Conservation (phyloP, 495 filamentous ascomycete genomes). For the Tuber melanosporum region DNA sequence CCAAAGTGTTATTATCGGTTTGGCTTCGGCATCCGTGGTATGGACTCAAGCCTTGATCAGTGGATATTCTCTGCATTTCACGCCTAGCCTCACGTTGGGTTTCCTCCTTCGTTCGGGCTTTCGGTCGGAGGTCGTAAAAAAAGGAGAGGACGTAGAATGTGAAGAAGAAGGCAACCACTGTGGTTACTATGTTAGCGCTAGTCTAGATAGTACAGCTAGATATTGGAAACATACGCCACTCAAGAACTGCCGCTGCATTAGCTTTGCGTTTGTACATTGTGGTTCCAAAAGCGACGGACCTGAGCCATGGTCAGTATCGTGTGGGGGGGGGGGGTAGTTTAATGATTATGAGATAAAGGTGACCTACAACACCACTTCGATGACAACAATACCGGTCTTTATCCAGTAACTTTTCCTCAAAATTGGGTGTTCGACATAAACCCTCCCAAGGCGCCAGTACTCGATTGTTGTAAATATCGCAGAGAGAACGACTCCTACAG, state of each 20-base stretch:
- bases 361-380: slow-evolving; percentile 60
- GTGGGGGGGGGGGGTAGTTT: no score
- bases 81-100: slow-evolving; percentile 31
- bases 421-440: slow-evolving; percentile 51
- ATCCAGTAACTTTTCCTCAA: slow-evolving; percentile 72
- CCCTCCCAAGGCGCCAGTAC: slow-evolving; percentile 71
- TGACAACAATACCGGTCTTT: slow-evolving; percentile 71
- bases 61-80: slow-evolving; percentile 11
- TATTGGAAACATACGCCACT: slow-evolving; percentile 55
- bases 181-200: background rate
- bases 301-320: slow-evolving; percentile 6
- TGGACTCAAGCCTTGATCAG: background rate
- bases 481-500: slow-evolving; percentile 32
- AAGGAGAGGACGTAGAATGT: slow-evolving; percentile 85
- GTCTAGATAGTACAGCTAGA: background rate
- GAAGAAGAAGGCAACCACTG: slow-evolving; percentile 78
- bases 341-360: background rate
- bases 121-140: slow-evolving; percentile 78
- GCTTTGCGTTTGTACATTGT: slow-evolving; percentile 36
- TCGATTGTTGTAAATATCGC: slow-evolving; percentile 49
- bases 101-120: slow-evolving; percentile 56
- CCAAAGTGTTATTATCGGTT: background rate
- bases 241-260: slow-evolving; percentile 50
- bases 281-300: slow-evolving; percentile 46
- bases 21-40: background rate